Conservation (phyloP, 768 basidiomycete genomes). For the Collybia mongolica region DNA sequence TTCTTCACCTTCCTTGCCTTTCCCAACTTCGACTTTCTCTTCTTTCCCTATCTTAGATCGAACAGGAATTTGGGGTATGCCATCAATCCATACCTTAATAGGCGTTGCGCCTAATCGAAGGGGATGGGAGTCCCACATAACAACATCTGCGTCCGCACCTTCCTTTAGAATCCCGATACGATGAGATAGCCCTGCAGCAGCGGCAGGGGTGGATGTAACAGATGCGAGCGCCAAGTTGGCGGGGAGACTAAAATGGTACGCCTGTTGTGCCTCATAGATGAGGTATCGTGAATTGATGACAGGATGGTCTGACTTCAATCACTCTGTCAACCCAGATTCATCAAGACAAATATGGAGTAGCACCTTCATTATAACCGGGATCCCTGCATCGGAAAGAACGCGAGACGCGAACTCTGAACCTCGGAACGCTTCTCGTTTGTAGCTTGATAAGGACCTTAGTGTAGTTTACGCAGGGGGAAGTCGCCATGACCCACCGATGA, state of each 20-base stretch:
- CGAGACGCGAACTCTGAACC: slow-evolving; percentile 79
- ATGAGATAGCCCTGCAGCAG: slow-evolving; percentile 69
- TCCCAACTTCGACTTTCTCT: slow-evolving; percentile 41
- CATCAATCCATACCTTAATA: slow-evolving; percentile 80
- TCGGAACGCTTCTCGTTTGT: slow-evolving; percentile 57
- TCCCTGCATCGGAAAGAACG: slow-evolving; percentile 67
- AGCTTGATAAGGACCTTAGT: slow-evolving; percentile 23
- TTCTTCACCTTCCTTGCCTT: slow-evolving; percentile 40
- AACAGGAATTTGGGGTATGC: slow-evolving; percentile 67
- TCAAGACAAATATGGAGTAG: not conserved
- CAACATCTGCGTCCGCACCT: slow-evolving; percentile 68
- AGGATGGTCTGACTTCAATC: slow-evolving; percentile 53
- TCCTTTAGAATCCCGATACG: slow-evolving; percentile 63
- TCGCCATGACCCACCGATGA: slow-evolving; percentile 41
- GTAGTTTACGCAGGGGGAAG: not conserved
- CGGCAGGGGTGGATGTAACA: slow-evolving; percentile 67
- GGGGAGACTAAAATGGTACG: slow-evolving; percentile 65
- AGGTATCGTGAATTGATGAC: slow-evolving; percentile 66
- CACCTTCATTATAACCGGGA: slow-evolving; percentile 82
- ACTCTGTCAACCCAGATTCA: not conserved
- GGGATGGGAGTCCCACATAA: slow-evolving; percentile 78
- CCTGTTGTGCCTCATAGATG: slow-evolving; percentile 70
- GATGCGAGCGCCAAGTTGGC: slow-evolving; percentile 57
- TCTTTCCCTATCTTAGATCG: slow-evolving; percentile 35
- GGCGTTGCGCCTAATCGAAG: slow-evolving; percentile 75